phyloP scores from a whole-genome alignment of 2,329 filamentous ascomycete genomes.

The Blastomyces emzantsi region DNA sequence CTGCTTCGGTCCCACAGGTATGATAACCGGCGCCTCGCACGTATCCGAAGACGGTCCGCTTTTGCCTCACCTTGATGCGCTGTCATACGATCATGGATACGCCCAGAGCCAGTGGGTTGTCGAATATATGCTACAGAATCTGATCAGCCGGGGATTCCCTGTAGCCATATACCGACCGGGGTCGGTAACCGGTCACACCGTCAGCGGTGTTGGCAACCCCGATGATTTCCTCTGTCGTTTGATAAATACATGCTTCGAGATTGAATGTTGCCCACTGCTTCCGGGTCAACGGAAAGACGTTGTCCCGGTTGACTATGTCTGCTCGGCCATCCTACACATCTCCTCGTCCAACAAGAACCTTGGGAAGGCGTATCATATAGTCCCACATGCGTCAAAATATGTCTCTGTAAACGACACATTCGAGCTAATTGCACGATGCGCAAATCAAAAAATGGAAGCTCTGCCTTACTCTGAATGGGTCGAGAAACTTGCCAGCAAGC shows the following conservation, averaged over 20 bases:
- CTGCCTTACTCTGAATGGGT: slow-evolving; percentile 19
- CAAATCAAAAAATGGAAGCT: slow-evolving; percentile 2
- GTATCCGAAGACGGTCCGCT: slow-evolving; percentile 20
- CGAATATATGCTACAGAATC: slow-evolving; percentile 59
- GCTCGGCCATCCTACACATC: slow-evolving; percentile 18
- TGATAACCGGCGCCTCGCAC: slow-evolving; percentile 15
- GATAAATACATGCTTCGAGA: slow-evolving; percentile 69
- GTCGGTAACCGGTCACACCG: slow-evolving; percentile 64
- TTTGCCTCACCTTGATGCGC: slow-evolving; percentile 17
- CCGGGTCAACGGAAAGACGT: slow-evolving; percentile 23
- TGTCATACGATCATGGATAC: slow-evolving; percentile 61
- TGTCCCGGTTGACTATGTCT: slow-evolving; percentile 23
- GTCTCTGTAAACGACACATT: slow-evolving; percentile 17
- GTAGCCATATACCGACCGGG: slow-evolving; percentile 69
- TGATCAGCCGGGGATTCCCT: slow-evolving; percentile 60
- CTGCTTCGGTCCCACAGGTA: slow-evolving; percentile 21
- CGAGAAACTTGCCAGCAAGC: slow-evolving; percentile 7
- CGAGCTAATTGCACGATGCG: slow-evolving; percentile 11
- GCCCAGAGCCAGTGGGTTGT: slow-evolving; percentile 77
- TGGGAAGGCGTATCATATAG: slow-evolving; percentile 19
- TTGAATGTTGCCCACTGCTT: slow-evolving; percentile 36
- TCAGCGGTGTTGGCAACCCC: slow-evolving; percentile 54
- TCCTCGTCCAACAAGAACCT: slow-evolving; percentile 13
- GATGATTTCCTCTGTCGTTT: slow-evolving; percentile 81
- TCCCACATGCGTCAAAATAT: slow-evolving; percentile 15